A percentile compares a stretch with the other conserved stretches of the same genome.
These are phyloP conservation scores for Phytophthora hibernalis DNA, from an alignment of 352 stramenopile species.

Conservation along the genomic window DNA sequence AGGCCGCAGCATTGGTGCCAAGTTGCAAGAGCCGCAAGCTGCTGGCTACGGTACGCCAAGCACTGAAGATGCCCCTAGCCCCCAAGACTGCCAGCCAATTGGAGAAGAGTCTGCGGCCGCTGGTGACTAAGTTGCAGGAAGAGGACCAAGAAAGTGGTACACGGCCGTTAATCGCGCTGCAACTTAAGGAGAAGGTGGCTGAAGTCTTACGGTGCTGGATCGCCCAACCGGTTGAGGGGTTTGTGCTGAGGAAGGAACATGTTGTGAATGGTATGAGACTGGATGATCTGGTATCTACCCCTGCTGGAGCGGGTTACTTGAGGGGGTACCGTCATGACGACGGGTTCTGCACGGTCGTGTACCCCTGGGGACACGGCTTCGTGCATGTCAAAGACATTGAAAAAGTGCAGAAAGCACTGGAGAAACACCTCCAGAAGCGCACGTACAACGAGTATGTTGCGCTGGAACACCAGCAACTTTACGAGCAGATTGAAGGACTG, in stretches of 20 bases:
- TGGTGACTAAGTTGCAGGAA: conserved; percentile 27
- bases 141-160: conserved; percentile 7
- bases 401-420: conserved; percentile 46
- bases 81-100: conserved; percentile 44
- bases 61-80: conserved; percentile 53
- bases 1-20: conserved; percentile 65
- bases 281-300: conserved; percentile 75
- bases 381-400: conserved; percentile 66
- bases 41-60: conserved; percentile 51
- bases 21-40: conserved; percentile 67
- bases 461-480: conserved; percentile 76
- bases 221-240: conserved; percentile 72
- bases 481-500: conserved; percentile 70
- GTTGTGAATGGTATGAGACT: conserved; percentile 65
- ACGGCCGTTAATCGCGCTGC: conserved; percentile 53
- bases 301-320: conserved; percentile 65
- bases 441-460: conserved; percentile 57
- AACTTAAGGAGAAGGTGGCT: conserved; percentile 75
- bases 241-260: conserved; percentile 68
- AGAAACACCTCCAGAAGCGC: conserved; percentile 53
- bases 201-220: conserved; percentile 76
- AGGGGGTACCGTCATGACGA: conserved; percentile 64
- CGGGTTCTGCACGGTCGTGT: conserved; percentile 72
- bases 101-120: conserved; percentile 37
- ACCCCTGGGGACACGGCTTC: conserved; percentile 79